Evolutionary conservation across 495 filamentous ascomycete genomes (phyloP), one percentile per base, ranked within the genome.

Genomic region (Lepraria neglecta): DNA sequence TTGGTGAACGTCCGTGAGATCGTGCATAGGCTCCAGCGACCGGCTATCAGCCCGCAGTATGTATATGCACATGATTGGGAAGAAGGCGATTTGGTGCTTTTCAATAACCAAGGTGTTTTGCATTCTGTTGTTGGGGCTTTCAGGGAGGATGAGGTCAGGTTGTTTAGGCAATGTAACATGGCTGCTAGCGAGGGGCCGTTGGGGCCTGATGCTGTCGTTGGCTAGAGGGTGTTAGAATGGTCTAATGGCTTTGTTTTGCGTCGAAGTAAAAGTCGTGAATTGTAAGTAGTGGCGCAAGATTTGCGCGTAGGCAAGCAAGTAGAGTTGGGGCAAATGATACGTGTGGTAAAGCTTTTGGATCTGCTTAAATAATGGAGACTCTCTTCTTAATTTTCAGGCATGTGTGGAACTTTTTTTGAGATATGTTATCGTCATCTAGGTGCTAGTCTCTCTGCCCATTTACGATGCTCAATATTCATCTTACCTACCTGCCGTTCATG

Each of bases 101-200:
- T 90, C 69, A 84, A 89, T 65, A 89, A 89, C 68, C 81, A 85
- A 11, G 87, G 86, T 1, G 78, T 88, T 24, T 64, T 89, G 56
- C 87, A 91, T 70, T 82, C 81, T 4, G 86, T 90, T 43, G 87
- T 89, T 0, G 87, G 87, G 2, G 85, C 85, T 1, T 90, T 91
- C 71, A 80, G 78, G 47, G 78, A 83, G 19, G 84, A 86, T 40
- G 86, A 90, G 74, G 80, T 88, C 28, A 72, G 87, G 30, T 63
- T 91, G 60, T 90, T 91, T 65, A 73, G 87, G 58, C 87, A 91
- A 76, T 89, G 86, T 73, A 90, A 90, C 68, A 74, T 89, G 69
- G 85, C 86, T 38, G 84, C 81, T 35, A 82, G 76, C 51, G 74
- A 75, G 59, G 72, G 78, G 28, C 80, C 81, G 12, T 61, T 77